These are phyloP conservation scores for Myriosclerotinia duriaeana DNA, from an alignment of 2,329 filamentous ascomycete genomes.

Conservation along the genomic window DNA sequence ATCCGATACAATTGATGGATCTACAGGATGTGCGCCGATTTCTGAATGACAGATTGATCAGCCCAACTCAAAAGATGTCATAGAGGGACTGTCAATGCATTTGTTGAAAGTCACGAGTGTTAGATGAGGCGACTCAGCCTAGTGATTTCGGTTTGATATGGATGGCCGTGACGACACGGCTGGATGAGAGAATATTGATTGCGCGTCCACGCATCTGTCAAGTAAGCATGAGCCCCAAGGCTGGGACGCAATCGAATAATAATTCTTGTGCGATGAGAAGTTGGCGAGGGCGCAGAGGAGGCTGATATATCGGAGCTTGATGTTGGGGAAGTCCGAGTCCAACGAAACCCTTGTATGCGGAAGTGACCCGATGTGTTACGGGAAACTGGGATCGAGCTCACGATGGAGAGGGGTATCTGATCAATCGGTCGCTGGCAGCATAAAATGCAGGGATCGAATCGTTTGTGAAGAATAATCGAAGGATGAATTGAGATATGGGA, in stretches of 20 bases:
- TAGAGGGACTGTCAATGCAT: background rate
- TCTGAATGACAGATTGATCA: background rate
- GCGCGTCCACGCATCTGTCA: conserved; percentile 11
- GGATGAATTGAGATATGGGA: background rate
- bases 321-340: conserved; percentile 20
- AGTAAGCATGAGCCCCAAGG: background rate
- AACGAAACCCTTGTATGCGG: background rate
- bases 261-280: background rate
- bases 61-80: background rate
- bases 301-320: conserved; percentile 1
- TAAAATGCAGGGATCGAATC: background rate
- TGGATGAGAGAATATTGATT: conserved; percentile 19
- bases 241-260: background rate
- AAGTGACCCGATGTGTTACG: background rate
- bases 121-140: background rate
- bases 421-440: background rate
- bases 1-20: background rate
- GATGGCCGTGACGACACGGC: background rate
- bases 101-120: background rate
- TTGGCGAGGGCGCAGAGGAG: no score
- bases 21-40: background rate
- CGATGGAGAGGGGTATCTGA: background rate
- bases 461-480: background rate
- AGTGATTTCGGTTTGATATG: conserved; percentile 5
- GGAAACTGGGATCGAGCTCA: background rate